Evolutionary conservation across 768 basidiomycete genomes (phyloP), one percentile per base, ranked within the genome.

Genomic region (Trametes gibbosa): DNA sequence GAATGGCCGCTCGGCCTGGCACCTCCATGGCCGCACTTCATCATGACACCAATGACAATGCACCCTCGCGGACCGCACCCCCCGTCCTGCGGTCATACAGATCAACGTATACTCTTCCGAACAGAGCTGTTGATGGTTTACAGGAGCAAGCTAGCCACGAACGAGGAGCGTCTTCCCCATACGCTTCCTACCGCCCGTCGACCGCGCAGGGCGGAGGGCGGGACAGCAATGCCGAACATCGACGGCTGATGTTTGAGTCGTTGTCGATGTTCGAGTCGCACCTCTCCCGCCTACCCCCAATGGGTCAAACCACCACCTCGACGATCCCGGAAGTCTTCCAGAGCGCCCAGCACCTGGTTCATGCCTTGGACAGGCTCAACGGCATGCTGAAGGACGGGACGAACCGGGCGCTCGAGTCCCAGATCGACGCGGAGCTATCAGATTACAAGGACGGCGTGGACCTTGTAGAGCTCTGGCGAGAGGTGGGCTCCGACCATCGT

Each of bases 381-480:
- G 78, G 66, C 51, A 74, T 88, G 63, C 70, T 92, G 64, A 77
- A 84, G 46, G 67, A 71, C 1, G 83, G 81, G 2, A 85, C 83
- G 14, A 74, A 77, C 55, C 73, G 77, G 41, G 86, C 91, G 1
- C 70, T 92, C 50, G 87, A 90, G 62, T 79, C 82, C 53, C 88
- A 91, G 71, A 86, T 94, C 48, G 82, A 87, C 39, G 82, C 86
- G 0, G 91, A 93, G 69, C 84, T 92, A 1, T 82, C 79, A 34
- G 79, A 76, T 53, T 62, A 43, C n/a, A 68, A 63, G 12, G 64
- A 61, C 13, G 66, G 67, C 43, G 69, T 73, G 64, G 74, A 80
- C 45, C 63, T 82, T 24, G 78, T 75, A 12, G 83, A 85, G 53
- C 73, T 90, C 27, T 92, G 90, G 90, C 76, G 80, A 53, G 74